Evolutionary conservation across 805 yeast species (phyloP), one percentile per base, ranked within the genome.

Genomic region (Vanderwaltozyma polyspora): DNA sequence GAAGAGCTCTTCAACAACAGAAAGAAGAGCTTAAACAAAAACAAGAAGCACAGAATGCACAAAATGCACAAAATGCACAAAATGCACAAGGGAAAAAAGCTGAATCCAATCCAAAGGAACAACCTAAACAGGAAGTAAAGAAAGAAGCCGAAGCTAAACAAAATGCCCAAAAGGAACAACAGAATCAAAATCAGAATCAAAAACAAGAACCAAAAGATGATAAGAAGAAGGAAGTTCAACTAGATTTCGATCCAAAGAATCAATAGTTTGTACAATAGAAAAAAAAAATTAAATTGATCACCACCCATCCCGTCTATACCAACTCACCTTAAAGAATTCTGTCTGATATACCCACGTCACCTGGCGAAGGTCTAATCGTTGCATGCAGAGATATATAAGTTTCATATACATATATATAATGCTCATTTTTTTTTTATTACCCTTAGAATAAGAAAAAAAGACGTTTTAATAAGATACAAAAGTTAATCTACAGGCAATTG

Each of bases 201-300:
- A n/a, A n/a, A n/a, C n/a, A n/a, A n/a, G n/a, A n/a, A n/a, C n/a
- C n/a, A n/a, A n/a, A n/a, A n/a, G n/a, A n/a, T n/a, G 28, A 16
- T 19, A 41, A 36, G 18, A 33, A 39, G 9, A 36, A 39, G n/a
- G 52, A 51, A 23, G 44, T 48, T 7, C 54, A 48, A 30, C 38
- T 48, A 17, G 56, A 51, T 15, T 49, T 48, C 31, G 55, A 49
- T 25, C 54, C 52, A 29, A 37, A 43, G 17, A 38, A 37, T 13
- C 41, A 43, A 21, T 43, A 31, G 32, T 30, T 16, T 5, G 14
- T 25, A 28, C 27, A 31, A 14, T 13, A 25, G n/a, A n/a, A n/a
- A n/a, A n/a, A n/a, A n/a, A n/a, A n/a, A n/a, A n/a, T n/a, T n/a
- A n/a, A n/a, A n/a, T n/a, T n/a, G n/a, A n/a, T n/a, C n/a, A n/a